Percentiles rank a stretch among this genome's conserved stretches.
phyloP scores from a whole-genome alignment of 306 rosid species.

The Prunus davidiana region DNA sequence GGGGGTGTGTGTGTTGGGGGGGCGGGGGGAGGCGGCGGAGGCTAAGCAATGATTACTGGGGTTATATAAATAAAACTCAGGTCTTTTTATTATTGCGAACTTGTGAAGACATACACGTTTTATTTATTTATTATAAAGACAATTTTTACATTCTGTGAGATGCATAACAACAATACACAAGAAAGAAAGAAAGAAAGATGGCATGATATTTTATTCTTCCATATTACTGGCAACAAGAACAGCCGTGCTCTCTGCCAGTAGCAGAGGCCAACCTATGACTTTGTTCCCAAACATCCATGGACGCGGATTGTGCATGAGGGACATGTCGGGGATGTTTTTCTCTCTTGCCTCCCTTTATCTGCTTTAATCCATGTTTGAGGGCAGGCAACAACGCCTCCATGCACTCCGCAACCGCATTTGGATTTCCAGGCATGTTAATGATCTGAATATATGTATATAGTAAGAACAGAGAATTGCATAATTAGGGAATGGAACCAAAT shows the following conservation, averaged over 20 bases:
- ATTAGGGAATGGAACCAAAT: background rate
- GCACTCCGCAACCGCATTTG: constrained; percentile 92
- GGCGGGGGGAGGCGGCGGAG: accelerated
- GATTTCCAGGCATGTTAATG: constrained; percentile 98
- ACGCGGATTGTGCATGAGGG: constrained; percentile 66
- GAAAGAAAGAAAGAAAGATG: background rate
- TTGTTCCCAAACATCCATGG: constrained; percentile 61
- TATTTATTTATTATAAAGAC: background rate
- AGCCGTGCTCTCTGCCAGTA: constrained; percentile 35
- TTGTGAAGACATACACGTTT: background rate
- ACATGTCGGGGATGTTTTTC: constrained; percentile 83
- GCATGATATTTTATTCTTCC: background rate
- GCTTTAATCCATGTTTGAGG: constrained; percentile 89
- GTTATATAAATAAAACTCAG: no score
- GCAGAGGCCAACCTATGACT: constrained; percentile 55
- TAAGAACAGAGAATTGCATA: background rate
- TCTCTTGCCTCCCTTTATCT: constrained; percentile 79
- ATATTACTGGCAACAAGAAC: constrained; percentile 55
- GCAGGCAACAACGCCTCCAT: constrained; percentile 86
- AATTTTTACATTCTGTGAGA: background rate
- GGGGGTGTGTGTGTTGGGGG: no score
- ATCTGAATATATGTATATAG: background rate
- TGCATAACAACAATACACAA: background rate
- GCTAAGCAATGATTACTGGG: no score
- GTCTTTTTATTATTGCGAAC: background rate